Evolutionary conservation across 2,329 filamentous ascomycete species (phyloP).

Genomic region (Alternaria ventricosa): DNA sequence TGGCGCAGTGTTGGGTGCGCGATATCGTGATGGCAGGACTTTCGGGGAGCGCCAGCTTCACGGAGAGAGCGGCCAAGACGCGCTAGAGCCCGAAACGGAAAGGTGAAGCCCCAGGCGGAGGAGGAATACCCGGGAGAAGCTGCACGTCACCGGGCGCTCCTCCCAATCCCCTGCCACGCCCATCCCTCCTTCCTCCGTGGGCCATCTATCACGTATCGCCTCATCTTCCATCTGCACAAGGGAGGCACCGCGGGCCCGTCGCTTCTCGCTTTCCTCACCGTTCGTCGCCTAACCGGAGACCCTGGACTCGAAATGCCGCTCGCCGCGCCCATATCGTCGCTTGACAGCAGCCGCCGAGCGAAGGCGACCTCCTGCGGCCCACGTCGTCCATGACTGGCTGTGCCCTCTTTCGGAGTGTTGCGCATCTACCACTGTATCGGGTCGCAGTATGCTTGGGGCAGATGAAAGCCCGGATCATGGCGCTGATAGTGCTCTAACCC

Average conservation of each 20-base stretch:
- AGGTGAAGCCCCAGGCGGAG: conserved; percentile 27
- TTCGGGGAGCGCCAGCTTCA: conserved; percentile 22
- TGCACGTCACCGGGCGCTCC: conserved; percentile 44
- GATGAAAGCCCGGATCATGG: conserved; percentile 41
- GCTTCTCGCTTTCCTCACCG: conserved; percentile 16
- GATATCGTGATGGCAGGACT: conserved; percentile 21
- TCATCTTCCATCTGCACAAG: conserved; percentile 19
- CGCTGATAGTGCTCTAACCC: conserved; percentile 30
- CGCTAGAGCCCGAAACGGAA: conserved; percentile 25
- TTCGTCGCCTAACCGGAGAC: conserved; percentile 4
- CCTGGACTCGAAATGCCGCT: conserved; percentile 26
- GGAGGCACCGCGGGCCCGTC: conserved; percentile 23
- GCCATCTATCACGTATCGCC: conserved; percentile 24
- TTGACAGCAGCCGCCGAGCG: conserved; percentile 11
- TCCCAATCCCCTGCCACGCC: conserved; percentile 27
- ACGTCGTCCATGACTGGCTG: conserved; percentile 23
- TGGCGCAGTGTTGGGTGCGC: conserved; percentile 15
- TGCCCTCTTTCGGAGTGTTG: conserved; percentile 46
- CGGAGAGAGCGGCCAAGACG: conserved; percentile 26
- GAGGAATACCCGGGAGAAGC: conserved; percentile 37
- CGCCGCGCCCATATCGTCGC: conserved; percentile 22
- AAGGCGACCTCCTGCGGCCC: conserved; percentile 23
- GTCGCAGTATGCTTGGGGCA: conserved; percentile 30
- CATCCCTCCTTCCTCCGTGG: conserved; percentile 22
- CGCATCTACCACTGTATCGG: conserved; percentile 43